phyloP scores from a whole-genome alignment of 768 basidiomycete genomes.

The Harrya chromipes region DNA sequence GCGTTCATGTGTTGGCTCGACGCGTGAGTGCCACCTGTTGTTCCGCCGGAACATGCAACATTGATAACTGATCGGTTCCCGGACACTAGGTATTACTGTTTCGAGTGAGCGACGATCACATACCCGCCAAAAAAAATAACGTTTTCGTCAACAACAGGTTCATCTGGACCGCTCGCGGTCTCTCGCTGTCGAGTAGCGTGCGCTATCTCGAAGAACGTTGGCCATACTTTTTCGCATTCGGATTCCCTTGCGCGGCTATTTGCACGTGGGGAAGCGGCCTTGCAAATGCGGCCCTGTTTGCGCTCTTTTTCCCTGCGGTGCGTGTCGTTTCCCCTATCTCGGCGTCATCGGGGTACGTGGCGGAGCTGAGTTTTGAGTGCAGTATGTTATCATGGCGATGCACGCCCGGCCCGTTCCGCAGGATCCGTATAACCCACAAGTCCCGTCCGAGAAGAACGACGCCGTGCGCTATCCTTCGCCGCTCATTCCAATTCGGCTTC shows the following conservation, averaged over 20 bases:
- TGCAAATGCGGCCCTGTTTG: constrained; percentile 81
- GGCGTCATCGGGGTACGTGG: not conserved
- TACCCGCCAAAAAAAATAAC: constrained; percentile 6
- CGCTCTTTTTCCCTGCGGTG: constrained; percentile 77
- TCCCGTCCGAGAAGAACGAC: constrained; percentile 35
- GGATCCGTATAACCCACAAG: constrained; percentile 69
- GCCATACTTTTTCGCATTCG: constrained; percentile 87
- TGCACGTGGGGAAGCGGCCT: constrained; percentile 73
- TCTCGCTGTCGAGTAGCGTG: constrained; percentile 65
- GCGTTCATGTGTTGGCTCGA: constrained; percentile 84
- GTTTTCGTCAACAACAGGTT: constrained; percentile 44
- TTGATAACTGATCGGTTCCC: constrained; percentile 1
- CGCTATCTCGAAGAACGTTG: constrained; percentile 82
- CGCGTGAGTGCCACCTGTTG: constrained; percentile 55
- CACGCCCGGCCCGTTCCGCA: constrained; percentile 69
- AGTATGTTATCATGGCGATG: constrained; percentile 87
- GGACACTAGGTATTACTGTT: constrained; percentile 78
- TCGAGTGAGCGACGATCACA: constrained; percentile 56
- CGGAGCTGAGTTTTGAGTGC: constrained; percentile 6
- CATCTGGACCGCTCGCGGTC: constrained; percentile 72
- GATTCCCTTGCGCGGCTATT: constrained; percentile 69
- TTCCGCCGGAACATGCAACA: not conserved
- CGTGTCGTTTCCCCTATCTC: constrained; percentile 24
- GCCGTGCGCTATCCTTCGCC: constrained; percentile 66
- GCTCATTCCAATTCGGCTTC: constrained; percentile 75